phyloP scores from a whole-genome alignment of 2,329 filamentous ascomycete genomes.

The Fusarium bulbicola region DNA sequence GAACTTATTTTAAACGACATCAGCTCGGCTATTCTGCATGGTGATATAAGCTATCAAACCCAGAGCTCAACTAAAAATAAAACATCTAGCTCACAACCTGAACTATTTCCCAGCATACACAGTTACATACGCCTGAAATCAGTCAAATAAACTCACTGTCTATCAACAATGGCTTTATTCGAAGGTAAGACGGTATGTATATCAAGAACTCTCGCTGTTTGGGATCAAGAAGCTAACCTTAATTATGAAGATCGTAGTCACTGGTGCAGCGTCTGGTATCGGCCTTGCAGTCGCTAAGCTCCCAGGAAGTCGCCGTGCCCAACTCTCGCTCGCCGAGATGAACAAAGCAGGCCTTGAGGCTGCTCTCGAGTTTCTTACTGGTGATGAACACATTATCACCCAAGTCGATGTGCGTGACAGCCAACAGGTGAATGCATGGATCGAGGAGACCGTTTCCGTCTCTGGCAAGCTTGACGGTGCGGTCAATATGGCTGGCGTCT shows the following conservation, averaged over 20 bases:
- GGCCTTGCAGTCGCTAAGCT: neutral
- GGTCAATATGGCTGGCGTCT: neutral
- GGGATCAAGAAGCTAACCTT: rapidly evolving
- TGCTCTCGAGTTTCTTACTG: rapidly evolving
- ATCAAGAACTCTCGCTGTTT: too few relatives aligned
- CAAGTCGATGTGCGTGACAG: neutral
- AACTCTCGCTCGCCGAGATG: neutral
- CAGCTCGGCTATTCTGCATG: rapidly evolving
- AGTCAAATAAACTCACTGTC: rapidly evolving
- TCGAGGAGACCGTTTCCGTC: neutral
- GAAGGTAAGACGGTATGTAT: neutral
- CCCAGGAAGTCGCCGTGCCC: neutral
- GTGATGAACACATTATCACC: neutral
- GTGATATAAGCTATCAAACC: rapidly evolving
- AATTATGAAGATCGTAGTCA: neutral
- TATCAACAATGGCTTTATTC: neutral
- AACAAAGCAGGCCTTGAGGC: neutral
- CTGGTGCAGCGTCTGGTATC: neutral
- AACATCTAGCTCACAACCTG: too few relatives aligned
- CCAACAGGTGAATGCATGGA: rapidly evolving
- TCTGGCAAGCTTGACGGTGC: neutral
- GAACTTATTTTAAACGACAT: neutral
- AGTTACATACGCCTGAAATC: neutral
- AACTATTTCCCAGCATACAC: neutral
- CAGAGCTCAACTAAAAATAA: too few relatives aligned